phyloP scores from a whole-genome alignment of 805 yeast species.

The Wickerhamomyces silvicola region DNA sequence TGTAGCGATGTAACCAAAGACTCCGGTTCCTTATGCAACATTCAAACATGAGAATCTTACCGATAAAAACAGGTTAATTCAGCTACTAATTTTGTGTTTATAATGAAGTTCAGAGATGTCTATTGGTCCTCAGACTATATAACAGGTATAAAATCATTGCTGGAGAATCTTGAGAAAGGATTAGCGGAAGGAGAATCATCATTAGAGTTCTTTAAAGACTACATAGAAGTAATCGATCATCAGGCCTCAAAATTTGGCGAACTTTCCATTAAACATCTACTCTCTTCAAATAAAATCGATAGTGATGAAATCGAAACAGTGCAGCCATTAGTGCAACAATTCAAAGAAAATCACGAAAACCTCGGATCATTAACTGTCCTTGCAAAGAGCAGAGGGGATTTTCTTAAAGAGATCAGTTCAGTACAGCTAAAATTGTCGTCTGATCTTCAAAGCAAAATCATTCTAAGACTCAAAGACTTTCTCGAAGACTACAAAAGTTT shows the following conservation, averaged over 20 bases:
- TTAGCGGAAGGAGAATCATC: constrained; percentile 11
- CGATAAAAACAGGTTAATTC: too few species aligned
- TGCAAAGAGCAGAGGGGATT: constrained; percentile 4
- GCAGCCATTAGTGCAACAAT: constrained; percentile 1
- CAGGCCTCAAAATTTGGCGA: constrained; percentile 10
- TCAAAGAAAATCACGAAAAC: constrained; percentile 4
- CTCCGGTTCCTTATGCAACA: neutral
- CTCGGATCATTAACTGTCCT: constrained; percentile 4
- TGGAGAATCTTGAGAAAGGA: constrained; percentile 15
- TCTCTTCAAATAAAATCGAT: constrained; percentile 1
- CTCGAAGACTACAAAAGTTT: constrained; percentile 17
- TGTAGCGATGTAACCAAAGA: neutral
- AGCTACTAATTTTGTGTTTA: too few species aligned
- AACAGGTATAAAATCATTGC: constrained; percentile 22
- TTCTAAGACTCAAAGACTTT: constrained; percentile 14
- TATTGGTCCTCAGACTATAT: constrained; percentile 28
- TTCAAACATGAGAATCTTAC: too few species aligned
- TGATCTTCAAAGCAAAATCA: constrained; percentile 11
- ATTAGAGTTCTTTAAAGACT: constrained; percentile 14
- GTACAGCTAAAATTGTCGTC: constrained; percentile 5
- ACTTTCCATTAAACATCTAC: constrained; percentile 4
- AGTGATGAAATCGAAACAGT: neutral
- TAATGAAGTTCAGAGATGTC: constrained; percentile 10
- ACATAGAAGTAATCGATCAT: constrained; percentile 12
- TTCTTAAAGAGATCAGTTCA: neutral